A percentile compares a stretch with the other conserved stretches of the same genome.
Conservation (phyloP, 441 rosid species). For the Croton setiger region DNA sequence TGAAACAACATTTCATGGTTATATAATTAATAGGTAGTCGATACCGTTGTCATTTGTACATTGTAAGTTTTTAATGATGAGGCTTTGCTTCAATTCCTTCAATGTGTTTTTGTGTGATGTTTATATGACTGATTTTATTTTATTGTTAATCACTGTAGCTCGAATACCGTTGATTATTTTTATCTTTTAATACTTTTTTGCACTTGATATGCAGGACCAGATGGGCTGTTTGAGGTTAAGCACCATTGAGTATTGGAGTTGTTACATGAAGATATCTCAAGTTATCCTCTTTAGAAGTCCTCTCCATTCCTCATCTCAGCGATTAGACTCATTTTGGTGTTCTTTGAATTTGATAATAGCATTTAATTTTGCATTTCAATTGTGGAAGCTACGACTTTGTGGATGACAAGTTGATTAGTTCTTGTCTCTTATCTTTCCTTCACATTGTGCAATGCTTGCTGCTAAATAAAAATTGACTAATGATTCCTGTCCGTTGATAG, state of each 20-base stretch:
- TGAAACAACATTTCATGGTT: background rate
- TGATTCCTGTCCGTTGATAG: background rate
- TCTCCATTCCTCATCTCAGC: background rate
- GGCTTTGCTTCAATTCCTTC: background rate
- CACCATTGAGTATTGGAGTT: slow-evolving; percentile 42
- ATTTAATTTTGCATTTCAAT: slow-evolving; percentile 6
- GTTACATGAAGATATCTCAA: slow-evolving; percentile 6
- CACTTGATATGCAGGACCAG: slow-evolving; percentile 64
- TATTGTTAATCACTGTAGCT: background rate
- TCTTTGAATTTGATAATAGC: slow-evolving; percentile 18
- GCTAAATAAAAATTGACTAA: slow-evolving; percentile 21
- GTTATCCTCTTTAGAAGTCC: background rate
- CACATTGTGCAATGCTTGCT: background rate
- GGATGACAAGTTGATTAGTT: slow-evolving; percentile 12
- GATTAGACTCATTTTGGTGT: slow-evolving; percentile 11
- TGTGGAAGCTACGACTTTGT: slow-evolving; percentile 15
- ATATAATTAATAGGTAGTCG: background rate
- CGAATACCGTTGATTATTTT: background rate
- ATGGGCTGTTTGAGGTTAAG: slow-evolving; percentile 78
- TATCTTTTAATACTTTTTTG: background rate
- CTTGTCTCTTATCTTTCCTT: background rate
- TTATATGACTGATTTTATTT: background rate
- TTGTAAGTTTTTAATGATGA: no score
- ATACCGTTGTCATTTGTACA: background rate
- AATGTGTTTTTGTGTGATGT: background rate